Evolutionary conservation across 139 green algal genomes (phyloP), one percentile per base, ranked within the genome.

Genomic region (Haematococcus sp.): DNA sequence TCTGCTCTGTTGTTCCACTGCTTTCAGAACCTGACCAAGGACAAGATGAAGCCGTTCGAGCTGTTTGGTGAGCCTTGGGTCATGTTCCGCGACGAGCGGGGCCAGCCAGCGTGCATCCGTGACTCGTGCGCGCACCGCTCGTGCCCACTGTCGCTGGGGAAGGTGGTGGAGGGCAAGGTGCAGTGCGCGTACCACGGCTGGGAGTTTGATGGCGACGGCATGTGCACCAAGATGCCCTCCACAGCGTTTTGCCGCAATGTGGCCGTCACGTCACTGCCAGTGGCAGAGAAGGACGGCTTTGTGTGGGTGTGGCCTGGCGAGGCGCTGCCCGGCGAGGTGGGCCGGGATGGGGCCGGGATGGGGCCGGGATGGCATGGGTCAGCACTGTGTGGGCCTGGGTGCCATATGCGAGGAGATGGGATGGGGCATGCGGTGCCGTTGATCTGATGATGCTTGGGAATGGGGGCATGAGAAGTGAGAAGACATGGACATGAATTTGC

Each of bases 31-130:
- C 77, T 94, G 49, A 64, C 46, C 0, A 63, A 76, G 34, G 76
- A 89, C 76, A 83, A 55, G 9, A 35, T 91, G 67, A 68, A 93
- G 7, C 88, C 96, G 20, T 90, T 99, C 70, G 92, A 98, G 54
- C 84, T 98, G 32, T 98, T 98, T 84, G 87, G 87, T n/a, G 87
- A 97, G 83, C 82, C 92, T 1, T 99, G 95, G 95, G 95, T 98
- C 27, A 73, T 99, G 70, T 98, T 98, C 84, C 81, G 94, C 16
- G 87, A 89, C 52, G 76, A 80, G 43, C 73, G 87, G 1, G 92
- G 94, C 20, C 33, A 77, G 25, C 76, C 87, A 1, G 77, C 84
- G 7, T 97, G 93, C 84, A 78, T 97, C 15, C 73, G 76, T 52
- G 95, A 99, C 76, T 79, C 94, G 74, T 99, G 95, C 80, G 94